Conservation (phyloP, 345 rosid genomes). For the Turritis glabra region DNA sequence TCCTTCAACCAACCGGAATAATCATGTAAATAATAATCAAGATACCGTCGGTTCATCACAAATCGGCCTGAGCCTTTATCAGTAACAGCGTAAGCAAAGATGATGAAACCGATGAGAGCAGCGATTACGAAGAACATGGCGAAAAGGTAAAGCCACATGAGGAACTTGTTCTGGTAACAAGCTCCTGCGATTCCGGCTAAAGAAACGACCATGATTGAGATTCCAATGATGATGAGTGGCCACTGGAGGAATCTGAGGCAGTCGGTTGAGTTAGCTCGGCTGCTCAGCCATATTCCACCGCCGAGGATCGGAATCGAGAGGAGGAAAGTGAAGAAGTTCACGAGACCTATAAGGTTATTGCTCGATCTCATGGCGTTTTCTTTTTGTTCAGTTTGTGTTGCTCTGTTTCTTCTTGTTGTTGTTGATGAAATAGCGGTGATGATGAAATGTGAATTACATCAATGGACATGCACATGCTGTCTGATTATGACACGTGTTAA, state of each 20-base stretch:
- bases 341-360: constrained; percentile 76
- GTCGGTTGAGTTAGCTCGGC: constrained; percentile 84
- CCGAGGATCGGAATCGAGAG: constrained; percentile 85
- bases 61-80: constrained; percentile 76
- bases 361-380: constrained; percentile 57
- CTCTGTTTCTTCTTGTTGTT: constrained; percentile 22
- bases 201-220: constrained; percentile 73
- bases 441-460: constrained; percentile 20
- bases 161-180: constrained; percentile 75
- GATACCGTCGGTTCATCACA: constrained; percentile 53
- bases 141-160: constrained; percentile 83
- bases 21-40: constrained; percentile 66
- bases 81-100: constrained; percentile 85
- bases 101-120: constrained; percentile 78
- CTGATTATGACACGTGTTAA: constrained; percentile 22
- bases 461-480: constrained; percentile 22
- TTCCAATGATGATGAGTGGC: constrained; percentile 85
- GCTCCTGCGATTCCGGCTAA: constrained; percentile 89
- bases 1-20: constrained; percentile 84
- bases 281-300: constrained; percentile 99
- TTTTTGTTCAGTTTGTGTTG: background rate
- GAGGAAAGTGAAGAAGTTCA: constrained; percentile 87
- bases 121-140: constrained; percentile 82
- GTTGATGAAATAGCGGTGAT: constrained; percentile 33
- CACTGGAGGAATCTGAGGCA: constrained; percentile 90